Evolutionary conservation across 2,329 filamentous ascomycete genomes (phyloP).

Genomic region (Paraconiothyrium brasiliense): DNA sequence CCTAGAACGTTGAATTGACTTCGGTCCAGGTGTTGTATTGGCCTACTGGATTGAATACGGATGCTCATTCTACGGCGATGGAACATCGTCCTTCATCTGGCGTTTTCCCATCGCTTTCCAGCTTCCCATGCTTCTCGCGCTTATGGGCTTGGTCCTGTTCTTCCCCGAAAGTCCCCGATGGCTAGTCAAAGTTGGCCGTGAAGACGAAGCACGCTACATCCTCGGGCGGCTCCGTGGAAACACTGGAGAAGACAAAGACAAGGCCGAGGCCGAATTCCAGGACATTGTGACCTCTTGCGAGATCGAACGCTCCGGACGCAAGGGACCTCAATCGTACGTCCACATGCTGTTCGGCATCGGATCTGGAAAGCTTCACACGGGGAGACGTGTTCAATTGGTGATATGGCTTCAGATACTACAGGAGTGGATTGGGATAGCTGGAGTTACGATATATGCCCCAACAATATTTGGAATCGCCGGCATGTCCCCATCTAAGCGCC

Average conservation of each 20-base stretch:
- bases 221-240: conserved; percentile 70
- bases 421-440: conserved; percentile 74
- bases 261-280: conserved; percentile 61
- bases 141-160: conserved; percentile 68
- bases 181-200: conserved; percentile 71
- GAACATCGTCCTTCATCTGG: conserved; percentile 69
- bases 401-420: conserved; percentile 78
- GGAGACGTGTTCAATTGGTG: conserved; percentile 73
- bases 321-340: conserved; percentile 64
- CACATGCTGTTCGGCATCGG: conserved; percentile 74
- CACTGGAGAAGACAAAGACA: conserved; percentile 60
- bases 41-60: conserved; percentile 65
- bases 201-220: conserved; percentile 74
- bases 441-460: conserved; percentile 66
- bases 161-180: conserved; percentile 76
- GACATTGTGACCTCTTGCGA: conserved; percentile 73
- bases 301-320: conserved; percentile 61
- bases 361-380: conserved; percentile 72
- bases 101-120: conserved; percentile 76
- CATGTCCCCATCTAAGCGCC: conserved; percentile 60
- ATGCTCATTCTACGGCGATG: conserved; percentile 68
- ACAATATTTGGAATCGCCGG: conserved; percentile 74
- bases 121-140: conserved; percentile 68
- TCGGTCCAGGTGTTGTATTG: conserved; percentile 60
- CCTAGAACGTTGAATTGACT: no score